phyloP scores from a whole-genome alignment of 257 asterid genomes.

The Apocynum venetum region DNA sequence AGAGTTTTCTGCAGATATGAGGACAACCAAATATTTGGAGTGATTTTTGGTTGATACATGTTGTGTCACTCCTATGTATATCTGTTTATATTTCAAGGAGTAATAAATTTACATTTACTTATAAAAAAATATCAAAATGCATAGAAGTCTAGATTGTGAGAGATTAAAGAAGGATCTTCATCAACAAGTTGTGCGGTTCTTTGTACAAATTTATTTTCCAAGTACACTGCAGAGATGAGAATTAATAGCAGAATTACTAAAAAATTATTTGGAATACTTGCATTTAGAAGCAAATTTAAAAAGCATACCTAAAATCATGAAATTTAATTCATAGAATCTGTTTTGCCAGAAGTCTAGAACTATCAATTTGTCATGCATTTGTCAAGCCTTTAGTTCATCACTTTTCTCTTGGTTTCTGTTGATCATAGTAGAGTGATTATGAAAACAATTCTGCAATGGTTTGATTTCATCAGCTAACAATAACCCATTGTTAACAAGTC shows the following conservation, averaged over 20 bases:
- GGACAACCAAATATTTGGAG: background rate
- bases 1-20: background rate
- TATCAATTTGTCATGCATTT: background rate
- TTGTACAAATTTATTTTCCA: background rate
- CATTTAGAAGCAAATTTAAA: background rate
- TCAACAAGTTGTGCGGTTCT: background rate
- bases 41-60: no score
- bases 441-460: background rate
- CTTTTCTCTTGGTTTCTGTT: background rate
- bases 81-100: no score
- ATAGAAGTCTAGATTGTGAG: background rate
- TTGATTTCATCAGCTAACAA: background rate
- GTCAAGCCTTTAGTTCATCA: background rate
- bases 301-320: background rate
- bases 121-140: no score
- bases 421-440: background rate
- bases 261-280: background rate
- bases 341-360: background rate
- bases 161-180: conserved; percentile 1
- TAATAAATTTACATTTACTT: no score
- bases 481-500: conserved; percentile 15
- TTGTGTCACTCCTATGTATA: no score
- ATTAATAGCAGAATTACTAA: background rate
- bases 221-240: background rate
- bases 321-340: background rate